Base-by-base conservation (phyloP, 495 filamentous ascomycete genomes). In the Hyphodiscus hymeniophilus region DNA sequence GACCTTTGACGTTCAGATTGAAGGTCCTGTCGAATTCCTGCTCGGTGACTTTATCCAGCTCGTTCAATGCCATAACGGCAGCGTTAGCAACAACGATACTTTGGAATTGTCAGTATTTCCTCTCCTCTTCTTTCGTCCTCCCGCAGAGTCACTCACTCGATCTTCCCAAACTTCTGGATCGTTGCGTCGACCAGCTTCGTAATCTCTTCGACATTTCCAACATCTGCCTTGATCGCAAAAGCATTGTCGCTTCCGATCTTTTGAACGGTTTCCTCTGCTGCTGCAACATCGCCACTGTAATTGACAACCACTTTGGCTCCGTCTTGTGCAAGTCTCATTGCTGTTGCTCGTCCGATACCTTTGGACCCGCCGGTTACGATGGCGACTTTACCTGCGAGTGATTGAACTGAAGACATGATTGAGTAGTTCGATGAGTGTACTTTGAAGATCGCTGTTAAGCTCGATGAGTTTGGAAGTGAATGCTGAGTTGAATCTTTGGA, bases 351-450 rank as follows among this genome's bases (percentile, higher is more conserved):
- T 49, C 83, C 84, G 33, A 87, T 85, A 38, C 82, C 84, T 57
- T 77, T 81, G 18, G 77, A 78, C 45, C 67, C 77, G 45, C 83
- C 82, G 24, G 83, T 86, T 55, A 87, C 70, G 39, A 85, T 54
- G 43, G 74, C 71, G 45, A 82, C 70, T 65, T 82, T 82, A 34
- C 72, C 75, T 5, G 64, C 16, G 45, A 82, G 72, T 28, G 71
- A 40, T 17, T 40, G 12, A 30, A 28, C 1, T 4, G 45, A 42
- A 28, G 50, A 52, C 53, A 55, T 55, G 43, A 26, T 45, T 23
- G 21, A 11, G 28, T 36, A 38, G 24, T 21, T 42, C 13, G 36
- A 44, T 31, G 1, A 33, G 15, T 16, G 13, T 3, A 39, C 7
- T 21, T 32, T 12, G 26, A 33, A 16, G 42, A 40, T 13, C 20